These are phyloP conservation scores for Cadophora sp. DNA, from an alignment of 2,329 filamentous ascomycete species.

Conservation along the genomic window DNA sequence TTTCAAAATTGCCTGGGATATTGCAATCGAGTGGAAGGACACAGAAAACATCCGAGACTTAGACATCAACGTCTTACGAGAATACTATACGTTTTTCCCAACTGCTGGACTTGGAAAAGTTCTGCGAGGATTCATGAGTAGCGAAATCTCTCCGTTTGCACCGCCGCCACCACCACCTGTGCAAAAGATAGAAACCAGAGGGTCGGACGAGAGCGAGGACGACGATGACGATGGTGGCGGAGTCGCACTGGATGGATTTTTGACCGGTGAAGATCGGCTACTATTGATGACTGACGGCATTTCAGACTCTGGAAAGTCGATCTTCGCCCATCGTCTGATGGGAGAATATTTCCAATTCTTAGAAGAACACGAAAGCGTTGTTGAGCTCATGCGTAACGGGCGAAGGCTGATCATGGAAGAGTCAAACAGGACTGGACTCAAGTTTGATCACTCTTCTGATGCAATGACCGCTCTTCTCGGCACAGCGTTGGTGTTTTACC, in stretches of 20 bases:
- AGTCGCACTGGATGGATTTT: slow-evolving; percentile 59
- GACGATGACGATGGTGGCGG: slow-evolving; percentile 63
- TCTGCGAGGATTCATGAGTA: slow-evolving; percentile 81
- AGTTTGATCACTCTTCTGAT: slow-evolving; percentile 73
- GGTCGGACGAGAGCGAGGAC: slow-evolving; percentile 58
- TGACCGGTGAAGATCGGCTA: slow-evolving; percentile 80
- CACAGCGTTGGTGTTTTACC: slow-evolving; percentile 89
- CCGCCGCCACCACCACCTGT: slow-evolving; percentile 36
- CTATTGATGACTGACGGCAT: slow-evolving; percentile 82
- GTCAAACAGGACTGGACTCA: slow-evolving; percentile 70
- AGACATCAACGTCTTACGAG: slow-evolving; percentile 77
- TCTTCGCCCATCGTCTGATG: slow-evolving; percentile 83
- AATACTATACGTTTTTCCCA: slow-evolving; percentile 85
- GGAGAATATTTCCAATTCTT: slow-evolving; percentile 83
- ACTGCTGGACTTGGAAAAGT: slow-evolving; percentile 83
- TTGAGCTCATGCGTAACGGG: slow-evolving; percentile 80
- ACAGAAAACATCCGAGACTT: slow-evolving; percentile 75
- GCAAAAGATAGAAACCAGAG: slow-evolving; percentile 44
- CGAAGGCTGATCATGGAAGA: slow-evolving; percentile 66
- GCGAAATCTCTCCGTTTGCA: slow-evolving; percentile 80
- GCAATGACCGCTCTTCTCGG: slow-evolving; percentile 79
- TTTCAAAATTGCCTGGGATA: slow-evolving; percentile 88
- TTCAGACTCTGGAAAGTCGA: slow-evolving; percentile 67
- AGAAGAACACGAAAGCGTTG: slow-evolving; percentile 84
- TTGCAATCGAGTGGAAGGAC: slow-evolving; percentile 89